A percentile compares a stretch with the other conserved stretches of the same genome.
phyloP scores from a whole-genome alignment of 2,329 filamentous ascomycete species.

The Colletotrichum truncatum region DNA sequence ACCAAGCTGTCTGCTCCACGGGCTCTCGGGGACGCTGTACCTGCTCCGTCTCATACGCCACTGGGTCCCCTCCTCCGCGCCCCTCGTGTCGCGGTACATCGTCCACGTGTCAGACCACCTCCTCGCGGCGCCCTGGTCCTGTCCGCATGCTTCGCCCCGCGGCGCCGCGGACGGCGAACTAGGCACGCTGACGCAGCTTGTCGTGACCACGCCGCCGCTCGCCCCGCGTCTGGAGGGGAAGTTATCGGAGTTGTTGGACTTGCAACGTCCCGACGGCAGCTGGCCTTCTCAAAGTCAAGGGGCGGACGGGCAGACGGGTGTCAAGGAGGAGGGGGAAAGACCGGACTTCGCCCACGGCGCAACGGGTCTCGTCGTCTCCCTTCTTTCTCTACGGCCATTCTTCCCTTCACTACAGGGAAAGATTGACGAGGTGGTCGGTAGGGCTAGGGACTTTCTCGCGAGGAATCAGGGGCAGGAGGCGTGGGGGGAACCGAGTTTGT shows the following conservation, averaged over 20 bases:
- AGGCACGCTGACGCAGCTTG: constrained; percentile 76
- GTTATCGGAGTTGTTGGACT: constrained; percentile 63
- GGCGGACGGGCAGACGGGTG: constrained; percentile 69
- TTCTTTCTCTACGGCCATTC: constrained; percentile 62
- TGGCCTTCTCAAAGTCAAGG: constrained; percentile 66
- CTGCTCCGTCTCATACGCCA: constrained; percentile 70
- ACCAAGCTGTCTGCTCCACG: constrained; percentile 71
- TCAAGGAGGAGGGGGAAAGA: constrained; percentile 42
- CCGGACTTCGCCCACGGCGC: constrained; percentile 75
- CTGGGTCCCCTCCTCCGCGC: constrained; percentile 59
- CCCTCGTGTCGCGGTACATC: constrained; percentile 62
- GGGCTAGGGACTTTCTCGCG: constrained; percentile 60
- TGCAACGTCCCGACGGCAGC: constrained; percentile 70
- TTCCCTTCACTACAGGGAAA: constrained; percentile 63
- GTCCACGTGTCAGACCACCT: constrained; percentile 68
- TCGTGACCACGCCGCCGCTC: constrained; percentile 64
- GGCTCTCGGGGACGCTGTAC: constrained; percentile 74
- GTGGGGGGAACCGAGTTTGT: constrained; percentile 70
- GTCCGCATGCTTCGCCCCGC: constrained; percentile 40
- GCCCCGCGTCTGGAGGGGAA: constrained; percentile 62
- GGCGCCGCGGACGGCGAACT: constrained; percentile 75
- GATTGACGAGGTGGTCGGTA: constrained; percentile 62
- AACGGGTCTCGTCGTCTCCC: constrained; percentile 68
- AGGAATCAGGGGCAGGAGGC: constrained; percentile 51
- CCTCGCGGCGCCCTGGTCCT: constrained; percentile 42